These are phyloP conservation scores for Cerrena zonata DNA, from an alignment of 1,284 basidiomycete species.

Conservation along the genomic window DNA sequence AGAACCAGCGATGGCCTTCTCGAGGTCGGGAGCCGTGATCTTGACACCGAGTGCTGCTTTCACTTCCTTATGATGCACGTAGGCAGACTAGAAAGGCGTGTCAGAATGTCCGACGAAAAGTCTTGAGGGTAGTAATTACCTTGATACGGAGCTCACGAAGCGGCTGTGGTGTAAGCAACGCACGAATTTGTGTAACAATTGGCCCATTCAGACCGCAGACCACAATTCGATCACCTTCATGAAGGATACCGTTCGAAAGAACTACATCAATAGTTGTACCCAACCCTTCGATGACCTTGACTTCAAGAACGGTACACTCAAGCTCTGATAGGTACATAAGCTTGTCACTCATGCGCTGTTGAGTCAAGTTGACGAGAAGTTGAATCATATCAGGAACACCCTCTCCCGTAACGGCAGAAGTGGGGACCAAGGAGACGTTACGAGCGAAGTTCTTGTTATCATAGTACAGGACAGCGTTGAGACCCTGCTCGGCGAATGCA, in stretches of 20 bases:
- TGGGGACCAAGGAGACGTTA: conserved; percentile 95
- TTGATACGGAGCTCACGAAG: conserved; percentile 94
- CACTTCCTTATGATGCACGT: conserved; percentile 97
- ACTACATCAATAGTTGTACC: conserved; percentile 98
- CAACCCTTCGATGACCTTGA: conserved; percentile 97
- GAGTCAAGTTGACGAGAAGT: conserved; percentile 94
- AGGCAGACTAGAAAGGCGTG: conserved; percentile 65
- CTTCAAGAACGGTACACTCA: conserved; percentile 98
- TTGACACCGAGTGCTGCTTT: conserved; percentile 98
- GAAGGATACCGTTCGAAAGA: conserved; percentile 89
- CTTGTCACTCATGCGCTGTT: conserved; percentile 94
- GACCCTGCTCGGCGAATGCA: conserved; percentile 94
- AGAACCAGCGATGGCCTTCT: conserved; percentile 98
- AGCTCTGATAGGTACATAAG: conserved; percentile 98
- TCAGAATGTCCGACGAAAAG: conserved; percentile 6
- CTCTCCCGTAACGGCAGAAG: conserved; percentile 96
- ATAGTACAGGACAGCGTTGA: conserved; percentile 94
- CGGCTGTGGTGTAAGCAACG: conserved; percentile 93
- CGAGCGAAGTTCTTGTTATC: conserved; percentile 94
- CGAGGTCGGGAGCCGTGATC: conserved; percentile 90
- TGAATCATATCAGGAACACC: conserved; percentile 99
- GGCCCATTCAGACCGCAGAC: conserved; percentile 97
- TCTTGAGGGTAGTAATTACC: conserved; percentile 38
- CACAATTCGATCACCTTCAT: conserved; percentile 92
- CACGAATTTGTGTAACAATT: conserved; percentile 92